Percentiles rank a stretch among this genome's conserved stretches.
These are phyloP conservation scores for Macadamia integrifolia DNA, from an alignment of 164 flowering plant genomes.

Conservation along the genomic window DNA sequence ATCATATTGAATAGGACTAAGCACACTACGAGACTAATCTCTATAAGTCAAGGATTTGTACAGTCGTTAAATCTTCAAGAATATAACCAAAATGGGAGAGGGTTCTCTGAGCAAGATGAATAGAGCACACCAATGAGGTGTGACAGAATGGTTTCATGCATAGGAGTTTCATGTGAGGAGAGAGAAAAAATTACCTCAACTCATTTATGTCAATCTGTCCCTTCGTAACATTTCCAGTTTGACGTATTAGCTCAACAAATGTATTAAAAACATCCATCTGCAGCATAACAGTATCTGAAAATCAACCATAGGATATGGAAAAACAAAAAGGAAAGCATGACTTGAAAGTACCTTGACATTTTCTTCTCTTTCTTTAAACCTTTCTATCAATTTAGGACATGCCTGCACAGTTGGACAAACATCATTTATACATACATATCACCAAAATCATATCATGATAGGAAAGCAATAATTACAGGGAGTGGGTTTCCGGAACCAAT, in stretches of 20 bases:
- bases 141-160: too few relatives aligned
- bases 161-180: background rate
- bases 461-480: background rate
- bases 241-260: conserved; percentile 86
- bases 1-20: too few relatives aligned
- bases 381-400: conserved; percentile 95
- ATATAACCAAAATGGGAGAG: too few relatives aligned
- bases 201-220: conserved; percentile 74
- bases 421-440: background rate
- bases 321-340: conserved; percentile 1
- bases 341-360: conserved; percentile 72
- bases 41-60: too few relatives aligned
- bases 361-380: conserved; percentile 98
- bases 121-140: too few relatives aligned
- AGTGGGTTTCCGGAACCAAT: too few relatives aligned
- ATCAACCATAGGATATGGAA: conserved; percentile 5
- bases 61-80: too few relatives aligned
- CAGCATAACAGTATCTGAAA: conserved; percentile 21
- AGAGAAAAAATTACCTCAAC: conserved; percentile 49
- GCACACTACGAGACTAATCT: too few relatives aligned
- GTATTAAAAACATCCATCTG: conserved; percentile 99
- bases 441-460: background rate
- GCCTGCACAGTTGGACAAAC: conserved; percentile 48
- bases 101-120: too few relatives aligned
- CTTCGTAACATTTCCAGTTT: conserved; percentile 93